Percentiles rank a stretch among this genome's conserved stretches.
Conservation (phyloP, 2,329 filamentous ascomycete genomes). For the Neonectria hederae region DNA sequence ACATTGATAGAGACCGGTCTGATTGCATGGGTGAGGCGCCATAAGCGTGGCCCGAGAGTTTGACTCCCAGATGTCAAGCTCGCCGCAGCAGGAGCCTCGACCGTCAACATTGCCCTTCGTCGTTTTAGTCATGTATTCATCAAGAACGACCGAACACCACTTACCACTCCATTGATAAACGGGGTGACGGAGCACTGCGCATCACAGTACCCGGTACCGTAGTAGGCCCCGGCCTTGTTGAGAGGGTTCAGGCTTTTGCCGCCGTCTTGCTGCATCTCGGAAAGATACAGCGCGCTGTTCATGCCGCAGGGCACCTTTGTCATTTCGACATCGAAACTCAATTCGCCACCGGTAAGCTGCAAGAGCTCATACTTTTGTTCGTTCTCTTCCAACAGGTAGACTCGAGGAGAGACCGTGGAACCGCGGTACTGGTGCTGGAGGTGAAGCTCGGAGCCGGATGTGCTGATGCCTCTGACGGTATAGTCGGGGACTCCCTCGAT, state of each 20-base stretch:
- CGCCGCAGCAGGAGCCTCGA: conserved; percentile 59
- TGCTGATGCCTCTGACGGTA: conserved; percentile 45
- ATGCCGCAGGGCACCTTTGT: conserved; percentile 72
- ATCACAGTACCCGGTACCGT: conserved; percentile 72
- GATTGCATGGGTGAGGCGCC: conserved; percentile 60
- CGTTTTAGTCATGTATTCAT: no score
- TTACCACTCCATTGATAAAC: conserved; percentile 61
- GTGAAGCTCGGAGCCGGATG: conserved; percentile 43
- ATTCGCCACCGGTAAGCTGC: conserved; percentile 67
- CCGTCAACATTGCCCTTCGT: conserved; percentile 34
- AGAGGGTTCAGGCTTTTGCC: conserved; percentile 57
- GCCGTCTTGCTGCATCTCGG: conserved; percentile 65
- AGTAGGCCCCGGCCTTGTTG: conserved; percentile 67
- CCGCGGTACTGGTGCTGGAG: conserved; percentile 38
- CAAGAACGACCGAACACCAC: conserved; percentile 16
- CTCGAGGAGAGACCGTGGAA: conserved; percentile 51
- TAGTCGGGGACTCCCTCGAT: conserved; percentile 62
- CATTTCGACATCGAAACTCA: conserved; percentile 73
- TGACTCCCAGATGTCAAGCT: conserved; percentile 66
- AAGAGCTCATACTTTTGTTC: conserved; percentile 68
- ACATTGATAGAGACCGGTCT: conserved; percentile 55
- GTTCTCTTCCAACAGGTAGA: conserved; percentile 66
- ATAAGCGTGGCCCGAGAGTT: conserved; percentile 57
- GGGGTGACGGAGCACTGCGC: conserved; percentile 63
- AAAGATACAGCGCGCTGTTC: conserved; percentile 73